Percentiles rank a stretch among this genome's conserved stretches.
These are phyloP conservation scores for Capsicum chinense DNA, from an alignment of 257 asterid species.

Conservation along the genomic window DNA sequence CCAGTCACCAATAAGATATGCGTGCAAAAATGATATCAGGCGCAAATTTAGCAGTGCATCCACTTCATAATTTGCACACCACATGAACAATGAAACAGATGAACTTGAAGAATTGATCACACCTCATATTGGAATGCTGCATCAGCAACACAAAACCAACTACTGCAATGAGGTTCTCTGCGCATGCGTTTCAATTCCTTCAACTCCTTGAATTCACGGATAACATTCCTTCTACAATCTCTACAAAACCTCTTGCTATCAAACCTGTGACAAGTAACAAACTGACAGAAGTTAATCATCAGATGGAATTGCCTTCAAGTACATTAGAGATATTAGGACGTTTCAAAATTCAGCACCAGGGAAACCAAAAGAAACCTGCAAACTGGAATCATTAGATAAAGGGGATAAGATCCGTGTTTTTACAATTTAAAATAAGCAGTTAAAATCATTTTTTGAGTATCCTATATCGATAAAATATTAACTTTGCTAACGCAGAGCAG, in stretches of 20 bases:
- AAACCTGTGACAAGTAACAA: constrained; percentile 63
- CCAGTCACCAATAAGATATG: background rate
- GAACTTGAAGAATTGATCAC: constrained; percentile 26
- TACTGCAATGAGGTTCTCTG: constrained; percentile 84
- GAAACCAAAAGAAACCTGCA: constrained; percentile 19
- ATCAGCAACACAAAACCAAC: constrained; percentile 96
- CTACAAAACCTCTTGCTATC: constrained; percentile 98
- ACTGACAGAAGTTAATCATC: background rate
- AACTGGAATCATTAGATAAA: background rate
- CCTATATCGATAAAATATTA: background rate
- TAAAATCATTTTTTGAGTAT: too few relatives aligned
- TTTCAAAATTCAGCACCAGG: background rate
- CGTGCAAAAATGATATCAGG: background rate
- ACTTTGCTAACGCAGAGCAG: background rate
- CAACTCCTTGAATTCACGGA: constrained; percentile 95
- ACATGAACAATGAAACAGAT: constrained; percentile 20
- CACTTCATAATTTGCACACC: constrained; percentile 15
- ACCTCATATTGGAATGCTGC: constrained; percentile 96
- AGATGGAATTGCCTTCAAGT: background rate
- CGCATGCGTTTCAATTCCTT: constrained; percentile 90
- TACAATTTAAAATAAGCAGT: too few relatives aligned
- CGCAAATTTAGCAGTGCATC: background rate
- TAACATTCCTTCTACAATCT: constrained; percentile 97
- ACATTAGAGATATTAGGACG: background rate
- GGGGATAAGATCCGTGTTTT: too few relatives aligned